A percentile compares a stretch with the other conserved stretches of the same genome.
These are phyloP conservation scores for Fomitopsis schrenkii DNA, from an alignment of 1,284 basidiomycete species.

Conservation along the genomic window DNA sequence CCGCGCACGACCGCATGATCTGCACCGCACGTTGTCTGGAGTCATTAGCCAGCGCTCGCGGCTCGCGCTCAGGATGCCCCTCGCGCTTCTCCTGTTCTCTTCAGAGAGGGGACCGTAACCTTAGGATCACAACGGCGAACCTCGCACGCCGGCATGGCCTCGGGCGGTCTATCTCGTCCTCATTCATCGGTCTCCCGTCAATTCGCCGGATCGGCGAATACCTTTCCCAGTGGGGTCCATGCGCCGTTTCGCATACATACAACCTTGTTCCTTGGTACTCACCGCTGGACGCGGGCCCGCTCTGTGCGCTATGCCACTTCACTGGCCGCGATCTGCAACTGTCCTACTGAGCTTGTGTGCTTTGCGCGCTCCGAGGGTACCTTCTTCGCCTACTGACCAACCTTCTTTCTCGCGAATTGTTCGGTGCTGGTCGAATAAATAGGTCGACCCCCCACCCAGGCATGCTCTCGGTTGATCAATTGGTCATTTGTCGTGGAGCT, in stretches of 20 bases:
- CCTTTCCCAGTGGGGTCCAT: background rate
- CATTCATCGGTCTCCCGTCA: background rate
- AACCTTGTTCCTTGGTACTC: background rate
- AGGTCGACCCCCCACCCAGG: background rate
- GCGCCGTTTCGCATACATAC: too few relatives aligned
- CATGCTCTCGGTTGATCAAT: background rate
- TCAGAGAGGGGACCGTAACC: background rate
- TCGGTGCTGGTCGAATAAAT: background rate
- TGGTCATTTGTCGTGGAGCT: background rate
- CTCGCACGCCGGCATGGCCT: background rate
- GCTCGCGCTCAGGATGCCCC: background rate
- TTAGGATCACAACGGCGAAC: conserved; percentile 6
- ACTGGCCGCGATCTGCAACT: background rate
- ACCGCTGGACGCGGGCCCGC: background rate
- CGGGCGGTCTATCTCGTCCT: background rate
- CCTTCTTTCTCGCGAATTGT: background rate
- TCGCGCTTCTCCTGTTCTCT: background rate
- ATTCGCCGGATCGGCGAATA: background rate
- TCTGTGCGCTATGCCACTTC: background rate
- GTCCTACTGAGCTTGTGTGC: background rate
- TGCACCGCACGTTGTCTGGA: background rate
- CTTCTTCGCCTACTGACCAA: background rate
- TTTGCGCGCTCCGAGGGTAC: background rate
- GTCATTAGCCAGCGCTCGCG: too few relatives aligned
- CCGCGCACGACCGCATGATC: conserved; percentile 3